Base-by-base conservation (phyloP, 768 basidiomycete species). In the Phylloporus arenicola region DNA sequence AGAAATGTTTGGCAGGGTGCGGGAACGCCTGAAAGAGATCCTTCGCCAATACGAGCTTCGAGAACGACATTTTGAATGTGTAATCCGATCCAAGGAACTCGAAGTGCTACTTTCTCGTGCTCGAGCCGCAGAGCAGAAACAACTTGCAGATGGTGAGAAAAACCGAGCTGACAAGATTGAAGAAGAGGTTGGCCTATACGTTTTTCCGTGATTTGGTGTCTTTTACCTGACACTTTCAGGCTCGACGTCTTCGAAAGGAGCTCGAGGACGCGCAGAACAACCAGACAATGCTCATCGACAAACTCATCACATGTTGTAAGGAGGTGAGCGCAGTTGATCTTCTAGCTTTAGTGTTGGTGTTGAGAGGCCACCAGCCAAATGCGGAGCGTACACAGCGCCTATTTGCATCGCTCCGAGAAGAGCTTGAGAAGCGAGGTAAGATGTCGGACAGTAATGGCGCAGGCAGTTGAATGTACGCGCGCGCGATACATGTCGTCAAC, bases 51-150 rank as follows among this genome's bases (percentile, higher is more conserved):
- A 93, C 63, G 86, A 93, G 62, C 81, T 92, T 49, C 85, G 91
- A 52, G 91, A 93, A 72, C 84, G 83, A 64, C 91, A 93, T 73
- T 93, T 92, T 59, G 91, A 92, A 70, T 91, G 88, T 56, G 86
- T 93, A 25, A 84, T 93, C 49, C 86, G 91, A 37, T 92, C 91
- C 38, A 93, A 93, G 69, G 91, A 93, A 68, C 78, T 93, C 20
- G 91, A 93, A 64, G 87, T 93, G 14, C 70, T 93, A 17, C 75
- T 93, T 14, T 90, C 91, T 43, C 82, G 89, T 29, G 91, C 91
- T 38, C 83, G 90, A 65, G 85, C 88, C 22, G 88, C 90, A 10
- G 91, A 92, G 61, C 88, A 91, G 65, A 87, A 86, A 66, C 86
- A 90, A 58, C 73, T 92, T 41, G 84, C 84, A 13, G 86, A 91